Evolutionary conservation across 208 protist species (phyloP), one percentile per base, ranked within the genome.

Genomic region (Phytomonas francai): DNA sequence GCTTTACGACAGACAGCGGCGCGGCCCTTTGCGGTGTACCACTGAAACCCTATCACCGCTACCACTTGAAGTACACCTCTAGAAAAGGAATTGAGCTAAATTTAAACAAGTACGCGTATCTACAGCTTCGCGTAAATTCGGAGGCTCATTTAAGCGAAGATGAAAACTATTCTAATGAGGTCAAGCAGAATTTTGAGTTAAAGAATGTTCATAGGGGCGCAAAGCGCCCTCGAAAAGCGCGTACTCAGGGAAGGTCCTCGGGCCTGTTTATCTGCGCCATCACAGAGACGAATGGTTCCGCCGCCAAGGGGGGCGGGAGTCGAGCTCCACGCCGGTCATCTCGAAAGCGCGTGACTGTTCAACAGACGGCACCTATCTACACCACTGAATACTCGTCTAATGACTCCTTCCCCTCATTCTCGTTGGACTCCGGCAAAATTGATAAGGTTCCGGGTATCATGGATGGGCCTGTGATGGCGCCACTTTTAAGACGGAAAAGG

Each of bases 41-140:
- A 7, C 63, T 85, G 63, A 66, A 79, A 5, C 76, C 77, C 0
- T 73, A 78, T 61, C 70, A 79, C 54, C 75, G 80, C 29, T 85
- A 85, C 59, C 76, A 77, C 61, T 64, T 81, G 31, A 72, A 65
- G 2, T 31, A 33, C 49, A 16, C 22, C 32, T 27, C 39, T 49
- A 19, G 16, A 49, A 9, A 19, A 49, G 39, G 39, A 12, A 49
- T 49, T 49, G 39, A 49, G 39, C 12, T 49, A 9, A 49, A 49
- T 49, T 49, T 49, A 19, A 49, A 49, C 39, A 6, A 19, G 39
- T 19, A 49, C 16, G 4, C 14, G 7, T 9, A 19, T 49, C 39
- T 49, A 49, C 39, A 49, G 12, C 39, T 49, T 3, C 14, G 6
- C 14, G 4, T 22, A 3, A 9, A 49, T 49, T 49, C 39, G 14